These are phyloP conservation scores for Aspergillus ibericus DNA, from an alignment of 2,329 filamentous ascomycete species.

Conservation along the genomic window DNA sequence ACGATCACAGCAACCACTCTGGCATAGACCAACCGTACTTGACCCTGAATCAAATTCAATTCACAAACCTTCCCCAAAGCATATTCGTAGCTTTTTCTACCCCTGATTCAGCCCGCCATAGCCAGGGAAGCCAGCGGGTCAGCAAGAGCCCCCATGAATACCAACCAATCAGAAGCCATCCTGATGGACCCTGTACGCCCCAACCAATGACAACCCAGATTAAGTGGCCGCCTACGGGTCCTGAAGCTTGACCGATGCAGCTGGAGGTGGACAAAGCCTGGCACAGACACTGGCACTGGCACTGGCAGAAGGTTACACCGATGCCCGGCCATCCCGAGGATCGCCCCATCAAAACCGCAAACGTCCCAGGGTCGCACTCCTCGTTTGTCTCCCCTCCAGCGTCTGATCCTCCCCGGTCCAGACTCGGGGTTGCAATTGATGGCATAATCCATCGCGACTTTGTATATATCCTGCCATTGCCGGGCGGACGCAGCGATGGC, in stretches of 20 bases:
- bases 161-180: not conserved
- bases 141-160: not conserved
- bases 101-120: not conserved
- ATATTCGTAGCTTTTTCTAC: not conserved
- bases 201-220: not conserved
- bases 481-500: not conserved
- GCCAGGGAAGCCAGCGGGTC: not conserved
- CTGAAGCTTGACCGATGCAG: slow-evolving; percentile 1
- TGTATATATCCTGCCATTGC: not conserved
- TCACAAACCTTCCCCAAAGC: not conserved
- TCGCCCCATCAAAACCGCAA: not conserved
- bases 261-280: not conserved
- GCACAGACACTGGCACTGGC: not conserved
- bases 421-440: not conserved
- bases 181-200: not conserved
- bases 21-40: not conserved
- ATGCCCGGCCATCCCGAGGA: not conserved
- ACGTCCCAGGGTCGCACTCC: not conserved
- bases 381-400: not conserved
- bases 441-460: not conserved
- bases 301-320: not conserved
- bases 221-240: not conserved
- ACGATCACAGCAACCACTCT: not conserved
- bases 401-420: not conserved
- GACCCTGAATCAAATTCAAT: not conserved